These are phyloP conservation scores for Ammopiptanthus mongolicus DNA, from an alignment of 306 rosid species.

Conservation along the genomic window DNA sequence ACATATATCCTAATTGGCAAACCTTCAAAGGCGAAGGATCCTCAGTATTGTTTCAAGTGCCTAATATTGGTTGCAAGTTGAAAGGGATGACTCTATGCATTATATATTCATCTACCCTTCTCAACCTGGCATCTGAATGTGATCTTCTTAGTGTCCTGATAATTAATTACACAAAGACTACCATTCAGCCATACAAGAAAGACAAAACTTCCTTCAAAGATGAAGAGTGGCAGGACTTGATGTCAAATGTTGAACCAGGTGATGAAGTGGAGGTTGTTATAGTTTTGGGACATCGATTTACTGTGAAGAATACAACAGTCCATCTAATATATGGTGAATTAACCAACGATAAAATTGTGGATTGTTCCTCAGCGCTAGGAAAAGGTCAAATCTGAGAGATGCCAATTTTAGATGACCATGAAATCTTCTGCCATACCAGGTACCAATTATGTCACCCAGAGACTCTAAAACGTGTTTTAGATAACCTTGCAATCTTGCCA, in stretches of 20 bases:
- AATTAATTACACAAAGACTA: slow-evolving; percentile 3
- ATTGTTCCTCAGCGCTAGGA: not conserved
- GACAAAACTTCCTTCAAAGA: not conserved
- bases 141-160: not conserved
- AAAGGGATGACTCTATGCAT: not conserved
- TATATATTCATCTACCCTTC: not conserved
- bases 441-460: not conserved
- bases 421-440: not conserved
- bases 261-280: slow-evolving; percentile 11
- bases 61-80: not conserved
- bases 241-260: not conserved
- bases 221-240: not conserved
- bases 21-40: not conserved
- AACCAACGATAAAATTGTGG: not conserved
- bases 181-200: not conserved
- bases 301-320: not conserved
- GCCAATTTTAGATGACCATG: not conserved
- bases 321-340: not conserved
- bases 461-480: not conserved
- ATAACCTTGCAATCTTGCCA: not conserved
- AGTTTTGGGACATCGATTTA: not conserved
- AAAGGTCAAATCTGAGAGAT: not conserved
- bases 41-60: not conserved
- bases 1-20: not conserved
- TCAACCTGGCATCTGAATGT: not conserved